A percentile compares a stretch with the other conserved stretches of the same genome.
These are phyloP conservation scores for Chrysochromulina tobinii DNA, from an alignment of 78 protist species.

Conservation along the genomic window DNA sequence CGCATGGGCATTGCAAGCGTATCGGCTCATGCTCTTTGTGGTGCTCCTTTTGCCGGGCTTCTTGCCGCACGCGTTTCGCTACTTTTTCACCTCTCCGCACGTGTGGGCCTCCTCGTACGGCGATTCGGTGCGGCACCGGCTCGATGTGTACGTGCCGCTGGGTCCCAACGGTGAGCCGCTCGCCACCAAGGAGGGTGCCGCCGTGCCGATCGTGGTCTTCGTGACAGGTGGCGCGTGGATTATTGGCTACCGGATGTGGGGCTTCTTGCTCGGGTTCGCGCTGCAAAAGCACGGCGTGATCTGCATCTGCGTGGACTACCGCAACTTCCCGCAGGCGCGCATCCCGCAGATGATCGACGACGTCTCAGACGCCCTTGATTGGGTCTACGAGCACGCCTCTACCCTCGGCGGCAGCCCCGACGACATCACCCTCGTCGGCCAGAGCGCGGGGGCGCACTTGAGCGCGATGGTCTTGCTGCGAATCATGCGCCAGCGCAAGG, in stretches of 20 bases:
- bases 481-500: neutral
- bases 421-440: conserved; percentile 48
- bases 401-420: conserved; percentile 54
- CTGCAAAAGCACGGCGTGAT: conserved; percentile 38
- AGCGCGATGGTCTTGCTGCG: neutral
- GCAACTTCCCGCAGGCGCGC: conserved; percentile 68
- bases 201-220: conserved; percentile 53
- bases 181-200: too few relatives aligned
- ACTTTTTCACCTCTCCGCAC: neutral
- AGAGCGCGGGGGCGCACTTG: conserved; percentile 72
- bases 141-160: neutral
- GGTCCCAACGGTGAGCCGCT: neutral
- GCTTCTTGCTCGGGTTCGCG: conserved; percentile 38
- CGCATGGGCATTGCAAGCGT: too few relatives aligned
- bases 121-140: neutral
- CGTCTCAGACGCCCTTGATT: conserved; percentile 35
- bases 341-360: conserved; percentile 53
- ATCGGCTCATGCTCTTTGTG: neutral
- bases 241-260: conserved; percentile 70
- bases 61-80: neutral
- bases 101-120: neutral
- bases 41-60: neutral
- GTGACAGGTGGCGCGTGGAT: conserved; percentile 78
- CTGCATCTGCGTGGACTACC: conserved; percentile 52
- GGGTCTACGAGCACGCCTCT: conserved; percentile 35